These are phyloP conservation scores for Dryas alaskensis DNA, from an alignment of 306 rosid genomes.

Conservation along the genomic window DNA sequence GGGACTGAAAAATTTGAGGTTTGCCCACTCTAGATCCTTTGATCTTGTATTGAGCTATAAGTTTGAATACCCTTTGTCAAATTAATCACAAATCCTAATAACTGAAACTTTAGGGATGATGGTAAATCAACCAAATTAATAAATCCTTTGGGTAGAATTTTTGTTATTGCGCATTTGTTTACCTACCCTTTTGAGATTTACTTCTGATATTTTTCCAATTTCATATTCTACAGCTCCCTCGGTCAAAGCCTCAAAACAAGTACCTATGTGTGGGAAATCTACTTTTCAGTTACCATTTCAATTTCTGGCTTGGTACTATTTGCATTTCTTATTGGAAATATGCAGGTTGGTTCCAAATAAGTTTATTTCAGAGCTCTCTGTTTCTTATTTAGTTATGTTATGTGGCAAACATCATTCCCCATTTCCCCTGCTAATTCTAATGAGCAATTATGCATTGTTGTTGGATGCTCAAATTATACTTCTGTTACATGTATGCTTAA, in stretches of 20 bases:
- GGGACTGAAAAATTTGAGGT: slow-evolving; percentile 30
- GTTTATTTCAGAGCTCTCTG: background rate
- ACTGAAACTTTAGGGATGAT: too few relatives aligned
- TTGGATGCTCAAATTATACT: too few relatives aligned
- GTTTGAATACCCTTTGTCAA: background rate
- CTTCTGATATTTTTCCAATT: background rate
- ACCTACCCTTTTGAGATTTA: background rate
- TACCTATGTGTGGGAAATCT: slow-evolving; percentile 18
- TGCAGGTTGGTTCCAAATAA: slow-evolving; percentile 20
- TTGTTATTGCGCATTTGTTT: too few relatives aligned
- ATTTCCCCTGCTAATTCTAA: too few relatives aligned
- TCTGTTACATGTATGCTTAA: too few relatives aligned
- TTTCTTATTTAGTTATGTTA: background rate
- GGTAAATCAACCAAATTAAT: too few relatives aligned
- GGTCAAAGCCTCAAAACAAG: slow-evolving; percentile 34
- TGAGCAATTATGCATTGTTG: too few relatives aligned
- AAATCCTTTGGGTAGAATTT: too few relatives aligned
- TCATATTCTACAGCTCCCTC: slow-evolving; percentile 21
- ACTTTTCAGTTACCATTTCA: slow-evolving; percentile 23
- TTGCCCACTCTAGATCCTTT: too few relatives aligned
- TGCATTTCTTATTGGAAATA: slow-evolving; percentile 30
- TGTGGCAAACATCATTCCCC: too few relatives aligned
- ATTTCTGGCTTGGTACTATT: slow-evolving; percentile 23
- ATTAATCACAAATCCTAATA: too few relatives aligned
- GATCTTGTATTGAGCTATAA: too few relatives aligned